Conservation (phyloP, 129 eudicot species). For the Artemisia argyi region DNA sequence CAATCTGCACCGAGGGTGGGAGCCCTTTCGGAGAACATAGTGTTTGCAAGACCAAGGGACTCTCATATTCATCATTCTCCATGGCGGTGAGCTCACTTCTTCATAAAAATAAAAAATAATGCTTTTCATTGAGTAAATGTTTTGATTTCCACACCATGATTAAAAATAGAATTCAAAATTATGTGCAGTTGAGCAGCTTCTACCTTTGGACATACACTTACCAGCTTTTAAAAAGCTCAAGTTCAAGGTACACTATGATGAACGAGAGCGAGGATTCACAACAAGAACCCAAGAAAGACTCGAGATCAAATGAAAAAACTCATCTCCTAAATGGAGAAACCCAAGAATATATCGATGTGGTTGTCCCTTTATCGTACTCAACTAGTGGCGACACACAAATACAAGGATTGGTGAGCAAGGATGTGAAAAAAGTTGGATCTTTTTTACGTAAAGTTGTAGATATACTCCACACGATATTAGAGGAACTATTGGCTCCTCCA, state of each 20-base stretch:
- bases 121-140: not conserved
- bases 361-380: conserved; percentile 35
- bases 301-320: conserved; percentile 52
- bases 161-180: not conserved
- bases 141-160: not conserved
- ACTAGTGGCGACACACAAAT: conserved; percentile 28
- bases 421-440: conserved; percentile 22
- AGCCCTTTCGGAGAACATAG: conserved; percentile 85
- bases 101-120: too few relatives aligned
- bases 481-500: conserved; percentile 86
- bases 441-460: conserved; percentile 39
- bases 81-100: conserved; percentile 56
- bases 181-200: conserved; percentile 70
- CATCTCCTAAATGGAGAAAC: conserved; percentile 45
- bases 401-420: conserved; percentile 27
- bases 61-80: conserved; percentile 86
- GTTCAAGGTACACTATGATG: conserved; percentile 32
- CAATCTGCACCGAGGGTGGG: conserved; percentile 74
- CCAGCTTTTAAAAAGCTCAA: conserved; percentile 59
- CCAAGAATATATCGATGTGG: conserved; percentile 32
- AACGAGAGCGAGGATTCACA: conserved; percentile 32
- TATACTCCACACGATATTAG: conserved; percentile 39
- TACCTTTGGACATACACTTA: conserved; percentile 80
- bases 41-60: conserved; percentile 58
- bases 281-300: conserved; percentile 53